Conservation (phyloP, 768 basidiomycete species). For the Astraeus odoratus region DNA sequence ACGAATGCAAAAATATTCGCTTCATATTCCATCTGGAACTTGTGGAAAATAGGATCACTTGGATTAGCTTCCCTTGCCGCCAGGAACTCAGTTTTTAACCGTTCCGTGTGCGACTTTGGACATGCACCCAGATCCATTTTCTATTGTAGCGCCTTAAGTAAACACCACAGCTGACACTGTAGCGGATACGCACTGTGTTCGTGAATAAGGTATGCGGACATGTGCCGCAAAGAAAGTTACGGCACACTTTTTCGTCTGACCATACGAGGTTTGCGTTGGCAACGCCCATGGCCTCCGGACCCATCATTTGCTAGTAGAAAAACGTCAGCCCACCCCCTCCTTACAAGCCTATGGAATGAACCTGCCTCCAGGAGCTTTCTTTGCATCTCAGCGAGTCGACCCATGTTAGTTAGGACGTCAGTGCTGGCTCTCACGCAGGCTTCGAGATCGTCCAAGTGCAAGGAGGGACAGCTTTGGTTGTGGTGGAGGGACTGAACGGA, state of each 20-base stretch:
- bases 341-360: conserved; percentile 29
- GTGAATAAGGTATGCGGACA: conserved; percentile 97
- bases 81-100: conserved; percentile 85
- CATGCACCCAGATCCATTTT: conserved; percentile 99
- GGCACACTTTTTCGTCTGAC: conserved; percentile 96
- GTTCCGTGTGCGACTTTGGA: conserved; percentile 92
- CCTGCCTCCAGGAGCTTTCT: conserved; percentile 77
- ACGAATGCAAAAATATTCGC: conserved; percentile 93
- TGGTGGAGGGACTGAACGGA: conserved; percentile 19
- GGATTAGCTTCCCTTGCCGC: conserved; percentile 72
- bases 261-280: conserved; percentile 88
- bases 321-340: conserved; percentile 1
- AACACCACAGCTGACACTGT: not conserved
- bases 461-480: not conserved
- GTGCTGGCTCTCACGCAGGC: conserved; percentile 1
- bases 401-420: conserved; percentile 49
- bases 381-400: conserved; percentile 95
- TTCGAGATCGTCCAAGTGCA: not conserved
- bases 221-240: conserved; percentile 97
- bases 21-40: conserved; percentile 95
- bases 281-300: conserved; percentile 98
- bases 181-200: conserved; percentile 70
- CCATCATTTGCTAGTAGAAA: conserved; percentile 92
- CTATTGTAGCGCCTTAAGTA: conserved; percentile 25
- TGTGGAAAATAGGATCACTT: conserved; percentile 71